phyloP scores from a whole-genome alignment of 805 yeast species.

The Starmerella bombicola region DNA sequence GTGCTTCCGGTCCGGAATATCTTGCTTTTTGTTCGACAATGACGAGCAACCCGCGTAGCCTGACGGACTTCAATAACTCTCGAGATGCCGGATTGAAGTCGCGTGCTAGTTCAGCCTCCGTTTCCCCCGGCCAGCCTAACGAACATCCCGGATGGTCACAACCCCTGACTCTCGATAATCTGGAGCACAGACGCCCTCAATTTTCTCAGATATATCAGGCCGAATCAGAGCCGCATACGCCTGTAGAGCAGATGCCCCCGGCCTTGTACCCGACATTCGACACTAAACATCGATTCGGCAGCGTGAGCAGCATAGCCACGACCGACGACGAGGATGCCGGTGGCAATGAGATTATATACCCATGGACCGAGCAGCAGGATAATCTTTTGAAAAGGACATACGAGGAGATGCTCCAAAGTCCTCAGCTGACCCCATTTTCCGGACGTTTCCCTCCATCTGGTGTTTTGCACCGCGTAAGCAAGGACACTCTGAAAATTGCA shows the following conservation, averaged over 20 bases:
- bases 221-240: slow-evolving; percentile 23
- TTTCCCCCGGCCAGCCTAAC: no score
- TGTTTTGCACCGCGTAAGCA: slow-evolving; percentile 46
- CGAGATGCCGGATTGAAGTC: no score
- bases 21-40: no score
- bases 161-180: no score
- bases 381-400: slow-evolving; percentile 37
- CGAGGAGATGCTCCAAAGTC: slow-evolving; percentile 40
- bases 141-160: no score
- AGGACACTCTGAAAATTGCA: slow-evolving; percentile 36
- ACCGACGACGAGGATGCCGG: slow-evolving; percentile 26
- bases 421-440: slow-evolving; percentile 57
- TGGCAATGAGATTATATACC: slow-evolving; percentile 12
- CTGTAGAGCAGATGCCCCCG: slow-evolving; percentile 19
- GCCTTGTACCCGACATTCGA: slow-evolving; percentile 3
- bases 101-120: no score
- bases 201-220: slow-evolving; percentile 1
- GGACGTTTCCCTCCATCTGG: slow-evolving; percentile 56
- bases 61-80: no score
- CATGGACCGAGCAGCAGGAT: slow-evolving; percentile 31
- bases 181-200: neutral
- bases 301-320: slow-evolving; percentile 23
- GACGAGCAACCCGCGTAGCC: no score
- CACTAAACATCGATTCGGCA: slow-evolving; percentile 23
- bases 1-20: no score